Evolutionary conservation across 768 basidiomycete species (phyloP), one percentile per base, ranked within the genome.

Genomic region (Leccinum disarticulatum): DNA sequence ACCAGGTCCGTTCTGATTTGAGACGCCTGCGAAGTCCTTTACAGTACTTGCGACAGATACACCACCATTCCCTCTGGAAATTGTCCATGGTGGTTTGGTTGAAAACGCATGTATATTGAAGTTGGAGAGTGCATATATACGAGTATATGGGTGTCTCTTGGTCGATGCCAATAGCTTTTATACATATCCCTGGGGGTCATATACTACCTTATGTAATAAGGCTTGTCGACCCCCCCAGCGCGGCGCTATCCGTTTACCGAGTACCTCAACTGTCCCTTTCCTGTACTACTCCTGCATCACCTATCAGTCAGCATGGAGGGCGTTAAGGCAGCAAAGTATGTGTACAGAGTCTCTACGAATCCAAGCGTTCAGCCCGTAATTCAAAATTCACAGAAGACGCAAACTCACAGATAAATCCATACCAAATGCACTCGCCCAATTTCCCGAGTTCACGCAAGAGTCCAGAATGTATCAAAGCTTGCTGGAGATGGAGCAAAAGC

Each of bases 401-500:
- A 92, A 92, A 72, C 81, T 92, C 35, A 87, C 87, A 2, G 91
- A 92, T 73, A 91, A 88, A 76, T 80, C 82, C 36, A 77, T 96
- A 36, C 91, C 93, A 0, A 86, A 88, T 79, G 84, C 83, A 54
- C 80, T 95, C 36, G 79, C 87, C 5, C 86, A 91, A 61, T 80
- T 85, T 64, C 85, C 88, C 17, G 85, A 87, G 52, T 91, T 92
- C 68, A 83, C 88, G 2, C 81, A 84, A 66, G 93, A 96, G 71
- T 92, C 92, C 25, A 79, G 78, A 59, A 91, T 95, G 83, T 97
- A 96, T 74, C 85, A 87, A 60, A 87, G 91, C 66, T 77, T 97
- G 43, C 73, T 95, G 28, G 88, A 90, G 64, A 92, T 92, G 86
- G 95, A 97, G 71, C 83, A 90, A 59, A 91, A 89, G 70, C 77